Evolutionary conservation across 192 early-diverging fungal species (phyloP).

Genomic region (Linnemannia zychae): DNA sequence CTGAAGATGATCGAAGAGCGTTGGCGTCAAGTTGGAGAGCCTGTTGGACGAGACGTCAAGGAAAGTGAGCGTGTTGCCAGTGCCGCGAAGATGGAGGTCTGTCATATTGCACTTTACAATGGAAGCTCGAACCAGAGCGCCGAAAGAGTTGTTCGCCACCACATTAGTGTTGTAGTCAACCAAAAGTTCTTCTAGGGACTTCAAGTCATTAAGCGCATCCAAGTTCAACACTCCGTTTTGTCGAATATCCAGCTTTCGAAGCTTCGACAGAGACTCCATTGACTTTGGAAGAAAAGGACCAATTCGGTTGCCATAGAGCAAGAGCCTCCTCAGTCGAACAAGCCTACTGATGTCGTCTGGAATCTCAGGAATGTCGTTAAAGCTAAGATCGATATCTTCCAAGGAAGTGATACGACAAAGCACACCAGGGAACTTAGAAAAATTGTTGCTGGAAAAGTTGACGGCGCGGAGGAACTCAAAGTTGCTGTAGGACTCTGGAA

Average conservation of each 20-base stretch:
- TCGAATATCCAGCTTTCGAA: constrained; percentile 85
- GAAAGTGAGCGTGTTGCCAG: constrained; percentile 51
- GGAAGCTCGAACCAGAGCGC: constrained; percentile 69
- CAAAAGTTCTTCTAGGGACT: constrained; percentile 72
- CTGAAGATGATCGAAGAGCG: constrained; percentile 69
- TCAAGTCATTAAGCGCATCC: constrained; percentile 66
- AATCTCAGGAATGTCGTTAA: constrained; percentile 82
- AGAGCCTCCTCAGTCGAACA: constrained; percentile 67
- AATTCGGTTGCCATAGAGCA: constrained; percentile 84
- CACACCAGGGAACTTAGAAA: constrained; percentile 76
- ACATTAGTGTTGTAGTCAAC: constrained; percentile 83
- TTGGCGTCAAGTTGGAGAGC: constrained; percentile 75
- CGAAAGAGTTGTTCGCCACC: constrained; percentile 70
- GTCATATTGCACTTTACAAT: constrained; percentile 80
- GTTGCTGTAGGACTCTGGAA: constrained; percentile 73
- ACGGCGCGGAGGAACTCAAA: constrained; percentile 72
- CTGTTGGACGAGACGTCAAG: constrained; percentile 79
- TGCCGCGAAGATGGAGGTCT: constrained; percentile 70
- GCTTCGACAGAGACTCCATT: constrained; percentile 66
- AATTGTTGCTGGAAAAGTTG: constrained; percentile 87
- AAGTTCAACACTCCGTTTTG: constrained; percentile 83
- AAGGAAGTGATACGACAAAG: constrained; percentile 72
- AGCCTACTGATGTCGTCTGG: constrained; percentile 81
- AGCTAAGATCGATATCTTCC: constrained; percentile 82
- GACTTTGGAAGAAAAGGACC: constrained; percentile 76